phyloP scores from a whole-genome alignment of 805 yeast genomes.

The Metschnikowia cubensis region DNA sequence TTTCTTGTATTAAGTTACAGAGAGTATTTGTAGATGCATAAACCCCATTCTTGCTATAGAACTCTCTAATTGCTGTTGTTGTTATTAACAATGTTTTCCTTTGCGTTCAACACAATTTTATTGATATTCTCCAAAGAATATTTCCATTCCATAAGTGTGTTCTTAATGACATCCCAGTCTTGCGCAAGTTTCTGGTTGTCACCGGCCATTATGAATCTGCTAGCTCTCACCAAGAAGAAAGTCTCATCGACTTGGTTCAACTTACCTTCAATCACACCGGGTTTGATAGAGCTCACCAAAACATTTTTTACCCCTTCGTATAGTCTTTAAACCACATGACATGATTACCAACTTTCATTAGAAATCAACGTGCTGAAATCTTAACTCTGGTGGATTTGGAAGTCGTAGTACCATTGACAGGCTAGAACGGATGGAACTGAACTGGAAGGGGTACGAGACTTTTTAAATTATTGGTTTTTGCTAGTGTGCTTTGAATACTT shows the following conservation, averaged over 20 bases:
- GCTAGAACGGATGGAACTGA: too few species aligned
- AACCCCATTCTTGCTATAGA: background rate
- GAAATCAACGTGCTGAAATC: too few species aligned
- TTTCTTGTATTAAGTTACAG: background rate
- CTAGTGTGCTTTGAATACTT: too few species aligned
- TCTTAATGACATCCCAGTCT: conserved; percentile 35
- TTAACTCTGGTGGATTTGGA: too few species aligned
- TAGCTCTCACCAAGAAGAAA: conserved; percentile 39
- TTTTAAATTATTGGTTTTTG: too few species aligned
- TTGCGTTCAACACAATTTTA: conserved; percentile 38
- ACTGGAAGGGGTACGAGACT: too few species aligned
- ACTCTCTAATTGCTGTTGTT: conserved; percentile 15
- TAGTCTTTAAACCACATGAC: too few species aligned
- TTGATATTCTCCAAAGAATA: conserved; percentile 38
- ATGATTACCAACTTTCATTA: too few species aligned
- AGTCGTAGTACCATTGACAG: too few species aligned
- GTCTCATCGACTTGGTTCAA: conserved; percentile 41
- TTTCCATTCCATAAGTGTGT: conserved; percentile 37
- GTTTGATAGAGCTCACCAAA: too few species aligned
- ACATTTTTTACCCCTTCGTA: too few species aligned
- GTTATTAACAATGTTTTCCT: conserved; percentile 38
- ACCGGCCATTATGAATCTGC: conserved; percentile 39
- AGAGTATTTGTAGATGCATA: conserved; percentile 1
- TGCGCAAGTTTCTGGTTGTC: conserved; percentile 26
- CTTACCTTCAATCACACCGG: conserved; percentile 44